A percentile compares a stretch with the other conserved stretches of the same genome.
These are phyloP conservation scores for Limnomonas spitsbergensis DNA, from an alignment of 139 green algal species.

Conservation along the genomic window DNA sequence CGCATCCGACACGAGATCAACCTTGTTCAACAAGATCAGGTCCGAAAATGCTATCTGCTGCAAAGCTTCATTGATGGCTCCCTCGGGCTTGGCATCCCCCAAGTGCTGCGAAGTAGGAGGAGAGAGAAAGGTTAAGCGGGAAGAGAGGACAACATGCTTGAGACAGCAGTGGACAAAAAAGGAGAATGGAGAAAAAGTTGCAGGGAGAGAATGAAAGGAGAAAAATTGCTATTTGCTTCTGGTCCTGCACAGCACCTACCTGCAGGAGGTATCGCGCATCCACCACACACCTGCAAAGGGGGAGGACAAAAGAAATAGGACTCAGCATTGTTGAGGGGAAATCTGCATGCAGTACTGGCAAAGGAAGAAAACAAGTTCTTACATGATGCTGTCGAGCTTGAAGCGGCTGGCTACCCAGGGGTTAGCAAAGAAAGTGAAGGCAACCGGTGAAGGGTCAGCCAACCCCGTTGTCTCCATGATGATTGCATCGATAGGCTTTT, in stretches of 20 bases:
- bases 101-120: slow-evolving; percentile 41
- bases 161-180: background rate
- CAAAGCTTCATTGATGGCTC: slow-evolving; percentile 59
- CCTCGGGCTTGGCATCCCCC: slow-evolving; percentile 33
- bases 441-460: slow-evolving; percentile 79
- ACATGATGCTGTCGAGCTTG: slow-evolving; percentile 76
- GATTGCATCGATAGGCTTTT: slow-evolving; percentile 47
- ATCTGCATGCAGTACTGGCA: too few relatives aligned
- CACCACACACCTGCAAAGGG: slow-evolving; percentile 59
- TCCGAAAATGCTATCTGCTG: slow-evolving; percentile 88
- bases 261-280: slow-evolving; percentile 38
- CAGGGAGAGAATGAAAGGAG: too few relatives aligned
- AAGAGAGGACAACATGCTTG: too few relatives aligned
- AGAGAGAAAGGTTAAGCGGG: background rate
- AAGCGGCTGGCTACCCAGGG: slow-evolving; percentile 74
- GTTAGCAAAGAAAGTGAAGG: slow-evolving; percentile 86
- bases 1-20: slow-evolving; percentile 56
- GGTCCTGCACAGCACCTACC: background rate
- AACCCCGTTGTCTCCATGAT: slow-evolving; percentile 83
- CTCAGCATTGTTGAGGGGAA: too few relatives aligned
- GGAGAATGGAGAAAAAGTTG: background rate
- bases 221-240: too few relatives aligned
- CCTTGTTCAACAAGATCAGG: slow-evolving; percentile 88
- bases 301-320: background rate
- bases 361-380: too few relatives aligned